Conservation (phyloP, 495 filamentous ascomycete species). For the Parathielavia hyrcaniae region DNA sequence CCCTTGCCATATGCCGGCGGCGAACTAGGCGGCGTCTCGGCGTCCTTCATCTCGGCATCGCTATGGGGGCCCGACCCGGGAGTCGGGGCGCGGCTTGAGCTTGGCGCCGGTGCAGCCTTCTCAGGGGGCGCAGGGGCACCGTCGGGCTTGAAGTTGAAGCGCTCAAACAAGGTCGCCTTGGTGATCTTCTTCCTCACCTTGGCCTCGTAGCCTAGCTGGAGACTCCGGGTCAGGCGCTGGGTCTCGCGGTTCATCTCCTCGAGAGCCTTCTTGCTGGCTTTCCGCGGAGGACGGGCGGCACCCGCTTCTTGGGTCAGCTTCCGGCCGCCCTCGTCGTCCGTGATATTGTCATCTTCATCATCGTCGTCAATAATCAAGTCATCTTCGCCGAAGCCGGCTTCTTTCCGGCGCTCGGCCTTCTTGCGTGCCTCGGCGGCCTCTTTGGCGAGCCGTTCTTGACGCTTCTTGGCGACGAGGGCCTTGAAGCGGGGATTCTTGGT, state of each 20-base stretch:
- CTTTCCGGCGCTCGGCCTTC: constrained; percentile 41
- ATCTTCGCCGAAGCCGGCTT: constrained; percentile 29
- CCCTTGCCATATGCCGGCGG: constrained; percentile 31
- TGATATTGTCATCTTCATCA: constrained; percentile 48
- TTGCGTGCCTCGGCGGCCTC: constrained; percentile 52
- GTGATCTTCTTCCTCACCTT: constrained; percentile 88
- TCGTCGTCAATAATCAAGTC: constrained; percentile 32
- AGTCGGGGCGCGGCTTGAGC: constrained; percentile 37
- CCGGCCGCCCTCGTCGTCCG: constrained; percentile 51
- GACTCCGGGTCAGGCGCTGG: constrained; percentile 78
- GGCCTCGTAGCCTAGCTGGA: constrained; percentile 86
- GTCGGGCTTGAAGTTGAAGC: constrained; percentile 62
- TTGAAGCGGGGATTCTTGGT: constrained; percentile 53
- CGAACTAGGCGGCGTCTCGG: constrained; percentile 51
- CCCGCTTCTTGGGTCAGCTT: constrained; percentile 53
- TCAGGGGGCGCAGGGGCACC: constrained; percentile 31
- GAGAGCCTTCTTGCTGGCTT: constrained; percentile 92
- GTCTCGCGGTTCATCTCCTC: constrained; percentile 93
- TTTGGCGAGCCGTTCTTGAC: constrained; percentile 59
- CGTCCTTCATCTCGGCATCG: constrained; percentile 41
- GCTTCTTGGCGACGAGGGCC: constrained; percentile 65
- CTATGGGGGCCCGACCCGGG: constrained; percentile 38
- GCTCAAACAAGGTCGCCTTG: constrained; percentile 74
- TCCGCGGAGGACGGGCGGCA: constrained; percentile 59
- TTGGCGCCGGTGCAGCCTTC: constrained; percentile 23